A percentile compares a stretch with the other conserved stretches of the same genome.
These are phyloP conservation scores for Balansia obtecta DNA, from an alignment of 2,329 filamentous ascomycete genomes.

Conservation along the genomic window DNA sequence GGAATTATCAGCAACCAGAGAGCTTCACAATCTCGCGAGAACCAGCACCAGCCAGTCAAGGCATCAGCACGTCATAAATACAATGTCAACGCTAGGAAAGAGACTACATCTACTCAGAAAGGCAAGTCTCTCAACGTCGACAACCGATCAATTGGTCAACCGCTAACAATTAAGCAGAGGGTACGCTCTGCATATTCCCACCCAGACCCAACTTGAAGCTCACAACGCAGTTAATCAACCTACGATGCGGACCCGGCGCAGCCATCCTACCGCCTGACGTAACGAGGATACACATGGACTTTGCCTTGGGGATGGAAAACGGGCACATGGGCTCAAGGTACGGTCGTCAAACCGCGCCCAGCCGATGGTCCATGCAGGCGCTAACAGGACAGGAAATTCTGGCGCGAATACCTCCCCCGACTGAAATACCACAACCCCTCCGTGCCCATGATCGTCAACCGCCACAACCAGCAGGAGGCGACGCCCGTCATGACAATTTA, in stretches of 20 bases:
- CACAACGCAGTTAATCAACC: conserved; percentile 49
- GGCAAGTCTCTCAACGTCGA: conserved; percentile 35
- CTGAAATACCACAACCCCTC: conserved; percentile 92
- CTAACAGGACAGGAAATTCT: conserved; percentile 62
- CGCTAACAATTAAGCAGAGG: conserved; percentile 21
- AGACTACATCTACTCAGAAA: conserved; percentile 63
- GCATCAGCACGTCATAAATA: conserved; percentile 7
- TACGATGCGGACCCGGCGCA: conserved; percentile 75
- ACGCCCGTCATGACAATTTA: conserved; percentile 54
- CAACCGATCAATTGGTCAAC: too few relatives aligned
- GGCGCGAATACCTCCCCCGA: conserved; percentile 67
- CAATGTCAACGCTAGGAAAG: conserved; percentile 40
- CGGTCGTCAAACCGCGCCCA: conserved; percentile 14
- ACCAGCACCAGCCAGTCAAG: background rate
- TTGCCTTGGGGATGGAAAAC: conserved; percentile 46
- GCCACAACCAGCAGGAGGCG: conserved; percentile 42
- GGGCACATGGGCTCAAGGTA: conserved; percentile 67
- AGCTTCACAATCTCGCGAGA: background rate
- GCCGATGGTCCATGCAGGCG: conserved; percentile 9
- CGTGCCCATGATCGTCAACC: conserved; percentile 70
- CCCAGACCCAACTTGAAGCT: conserved; percentile 7
- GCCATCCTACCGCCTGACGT: conserved; percentile 67
- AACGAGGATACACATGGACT: conserved; percentile 62
- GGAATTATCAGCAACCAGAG: too few relatives aligned
- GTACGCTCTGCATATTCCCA: conserved; percentile 18